Evolutionary conservation across 148 eudicot genomes (phyloP), one percentile per base, ranked within the genome.

Genomic region (Euryodendron excelsum): DNA sequence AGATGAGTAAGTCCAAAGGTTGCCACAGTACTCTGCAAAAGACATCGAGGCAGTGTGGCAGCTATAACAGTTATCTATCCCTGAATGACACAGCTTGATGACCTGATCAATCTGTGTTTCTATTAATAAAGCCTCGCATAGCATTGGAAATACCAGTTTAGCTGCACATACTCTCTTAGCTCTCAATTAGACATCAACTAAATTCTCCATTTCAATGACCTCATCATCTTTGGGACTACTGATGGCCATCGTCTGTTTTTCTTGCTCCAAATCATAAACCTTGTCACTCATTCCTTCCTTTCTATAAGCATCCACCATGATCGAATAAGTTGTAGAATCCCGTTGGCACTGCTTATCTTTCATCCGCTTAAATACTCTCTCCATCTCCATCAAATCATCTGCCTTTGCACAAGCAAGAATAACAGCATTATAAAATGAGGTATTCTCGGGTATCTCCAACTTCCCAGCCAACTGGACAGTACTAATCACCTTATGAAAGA

Each of bases 301-400:
- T 41, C 74, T 80, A 75, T 96, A 96, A 21, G 93, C 93, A 53
- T 90, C 91, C 39, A 88, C 79, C 93, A 96, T 86, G 47, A 88
- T 56, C 20, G 82, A 66, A 77, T 86, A 96, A 67, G 97, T 96
- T 13, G 81, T 76, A 2, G 75, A 78, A 84, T 96, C 93, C 3
- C 91, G 89, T 60, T 28, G 83, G 69, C 97, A 93, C 2, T 84
- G 83, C 86, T 90, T 90, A 47, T 86, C 95, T 81, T 86, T 92
- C 99, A 93, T 96, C 81, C 96, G 83, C 66, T 41, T 61, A 75
- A 81, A 93, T 63, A 96, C 99, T 76, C 95, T 86, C 72, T 93
- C 97, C 99, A 96, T 96, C 84, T 96, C 99, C 88, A 93, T 79
- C 78, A 96, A 78, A 84, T 93, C 98, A 18, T 92, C 91, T 0